Evolutionary conservation across 2,329 filamentous ascomycete species (phyloP).

Genomic region (Xylaria sp.): DNA sequence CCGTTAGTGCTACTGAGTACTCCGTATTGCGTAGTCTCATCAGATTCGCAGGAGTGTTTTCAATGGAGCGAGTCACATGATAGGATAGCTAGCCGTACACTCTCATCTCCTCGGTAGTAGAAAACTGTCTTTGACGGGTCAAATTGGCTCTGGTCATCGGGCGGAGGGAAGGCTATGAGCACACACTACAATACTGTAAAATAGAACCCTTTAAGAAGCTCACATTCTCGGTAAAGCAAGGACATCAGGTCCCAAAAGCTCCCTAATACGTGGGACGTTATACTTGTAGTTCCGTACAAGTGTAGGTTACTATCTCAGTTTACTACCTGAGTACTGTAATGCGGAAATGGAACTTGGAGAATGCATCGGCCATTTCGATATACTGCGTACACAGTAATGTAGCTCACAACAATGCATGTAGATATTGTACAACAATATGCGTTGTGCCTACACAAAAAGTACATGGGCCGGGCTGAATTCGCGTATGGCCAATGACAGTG

Average conservation of each 20-base stretch:
- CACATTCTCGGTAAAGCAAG: background rate
- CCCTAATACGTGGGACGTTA: background rate
- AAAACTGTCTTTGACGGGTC: background rate
- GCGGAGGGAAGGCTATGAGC: background rate
- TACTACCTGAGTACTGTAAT: background rate
- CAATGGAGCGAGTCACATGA: conserved; percentile 14
- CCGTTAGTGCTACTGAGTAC: too few species aligned
- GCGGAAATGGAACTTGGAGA: conserved; percentile 11
- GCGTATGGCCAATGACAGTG: background rate
- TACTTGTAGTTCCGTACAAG: background rate
- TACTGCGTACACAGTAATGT: too few species aligned
- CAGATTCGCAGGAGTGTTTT: background rate
- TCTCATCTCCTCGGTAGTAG: too few species aligned
- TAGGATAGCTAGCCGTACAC: background rate
- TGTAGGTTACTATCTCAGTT: too few species aligned
- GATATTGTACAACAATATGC: too few species aligned
- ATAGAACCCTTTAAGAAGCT: background rate
- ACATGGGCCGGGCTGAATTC: background rate
- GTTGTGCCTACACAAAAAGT: too few species aligned
- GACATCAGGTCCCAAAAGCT: background rate
- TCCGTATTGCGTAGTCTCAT: background rate
- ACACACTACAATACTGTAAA: background rate
- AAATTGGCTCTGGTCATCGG: conserved; percentile 3
- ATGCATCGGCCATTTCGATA: background rate
- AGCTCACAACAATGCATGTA: too few species aligned